phyloP scores from a whole-genome alignment of 2,329 filamentous ascomycete genomes.

The Blumeria graminis region DNA sequence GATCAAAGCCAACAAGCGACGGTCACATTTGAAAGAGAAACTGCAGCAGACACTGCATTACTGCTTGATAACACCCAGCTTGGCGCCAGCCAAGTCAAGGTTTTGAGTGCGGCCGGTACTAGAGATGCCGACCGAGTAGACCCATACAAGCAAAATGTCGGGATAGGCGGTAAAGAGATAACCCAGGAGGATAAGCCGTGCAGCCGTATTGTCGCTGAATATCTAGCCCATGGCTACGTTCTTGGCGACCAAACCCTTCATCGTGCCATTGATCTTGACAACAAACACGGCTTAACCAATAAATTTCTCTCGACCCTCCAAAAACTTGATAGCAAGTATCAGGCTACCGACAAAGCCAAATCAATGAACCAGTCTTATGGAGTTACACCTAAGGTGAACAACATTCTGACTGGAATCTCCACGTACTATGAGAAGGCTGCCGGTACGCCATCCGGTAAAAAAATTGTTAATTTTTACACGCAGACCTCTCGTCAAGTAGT shows the following conservation, averaged over 20 bases:
- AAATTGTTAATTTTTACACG: conserved; percentile 69
- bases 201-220: conserved; percentile 80
- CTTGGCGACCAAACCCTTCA: conserved; percentile 34
- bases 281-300: conserved; percentile 63
- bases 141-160: conserved; percentile 27
- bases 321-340: conserved; percentile 62
- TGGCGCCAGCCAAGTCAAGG: conserved; percentile 59
- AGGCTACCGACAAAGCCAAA: conserved; percentile 68
- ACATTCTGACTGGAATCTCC: conserved; percentile 38
- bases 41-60: conserved; percentile 86
- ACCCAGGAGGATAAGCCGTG: conserved; percentile 94
- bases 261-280: conserved; percentile 61
- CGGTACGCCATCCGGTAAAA: conserved; percentile 68
- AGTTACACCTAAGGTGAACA: conserved; percentile 48
- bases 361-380: conserved; percentile 68
- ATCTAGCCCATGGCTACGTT: conserved; percentile 83
- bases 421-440: conserved; percentile 92
- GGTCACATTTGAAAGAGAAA: conserved; percentile 94
- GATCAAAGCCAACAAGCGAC: conserved; percentile 51
- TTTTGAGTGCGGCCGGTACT: conserved; percentile 40
- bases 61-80: conserved; percentile 94
- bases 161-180: conserved; percentile 42
- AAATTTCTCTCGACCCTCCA: conserved; percentile 57
- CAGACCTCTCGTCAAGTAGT: conserved; percentile 68
- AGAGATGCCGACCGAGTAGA: conserved; percentile 33